Conservation (phyloP, 1,139 yeast species). For the Saccharomyces hybrid region DNA sequence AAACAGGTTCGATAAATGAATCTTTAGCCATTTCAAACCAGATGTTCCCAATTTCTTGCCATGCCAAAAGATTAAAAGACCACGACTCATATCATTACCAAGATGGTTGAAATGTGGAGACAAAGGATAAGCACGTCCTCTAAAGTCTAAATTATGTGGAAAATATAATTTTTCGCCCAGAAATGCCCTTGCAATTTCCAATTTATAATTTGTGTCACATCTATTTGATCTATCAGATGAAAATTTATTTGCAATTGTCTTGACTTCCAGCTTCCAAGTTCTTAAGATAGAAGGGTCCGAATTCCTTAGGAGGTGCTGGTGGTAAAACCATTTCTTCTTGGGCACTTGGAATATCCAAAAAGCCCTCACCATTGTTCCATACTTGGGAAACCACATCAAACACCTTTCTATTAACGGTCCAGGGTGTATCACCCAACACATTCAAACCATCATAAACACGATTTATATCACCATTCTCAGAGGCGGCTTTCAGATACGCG, state of each 20-base stretch:
- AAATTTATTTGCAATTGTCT: slow-evolving; percentile 50
- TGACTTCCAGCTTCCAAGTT: slow-evolving; percentile 59
- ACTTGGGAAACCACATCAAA: slow-evolving; percentile 63
- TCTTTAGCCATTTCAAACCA: slow-evolving; percentile 83
- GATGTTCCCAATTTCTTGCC: slow-evolving; percentile 67
- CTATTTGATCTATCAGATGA: slow-evolving; percentile 73
- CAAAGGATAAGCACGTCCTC: slow-evolving; percentile 94
- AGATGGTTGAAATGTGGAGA: slow-evolving; percentile 76
- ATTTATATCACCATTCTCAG: slow-evolving; percentile 57
- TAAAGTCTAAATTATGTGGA: slow-evolving; percentile 89
- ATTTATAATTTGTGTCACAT: slow-evolving; percentile 86
- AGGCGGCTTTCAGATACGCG: slow-evolving; percentile 82
- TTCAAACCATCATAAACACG: slow-evolving; percentile 74
- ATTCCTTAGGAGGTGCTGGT: slow-evolving; percentile 52
- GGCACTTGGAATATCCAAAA: slow-evolving; percentile 72
- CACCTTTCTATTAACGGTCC: slow-evolving; percentile 79
- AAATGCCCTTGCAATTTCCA: slow-evolving; percentile 91
- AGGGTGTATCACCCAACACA: slow-evolving; percentile 79
- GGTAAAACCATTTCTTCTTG: slow-evolving; percentile 51
- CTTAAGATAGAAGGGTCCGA: slow-evolving; percentile 67
- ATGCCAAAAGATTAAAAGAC: slow-evolving; percentile 80
- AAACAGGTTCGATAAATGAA: slow-evolving; percentile 80
- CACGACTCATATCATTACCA: slow-evolving; percentile 87
- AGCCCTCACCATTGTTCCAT: slow-evolving; percentile 81
- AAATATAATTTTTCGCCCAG: slow-evolving; percentile 82